Conservation (phyloP, 352 stramenopile species). For the Pythium aquatile region DNA sequence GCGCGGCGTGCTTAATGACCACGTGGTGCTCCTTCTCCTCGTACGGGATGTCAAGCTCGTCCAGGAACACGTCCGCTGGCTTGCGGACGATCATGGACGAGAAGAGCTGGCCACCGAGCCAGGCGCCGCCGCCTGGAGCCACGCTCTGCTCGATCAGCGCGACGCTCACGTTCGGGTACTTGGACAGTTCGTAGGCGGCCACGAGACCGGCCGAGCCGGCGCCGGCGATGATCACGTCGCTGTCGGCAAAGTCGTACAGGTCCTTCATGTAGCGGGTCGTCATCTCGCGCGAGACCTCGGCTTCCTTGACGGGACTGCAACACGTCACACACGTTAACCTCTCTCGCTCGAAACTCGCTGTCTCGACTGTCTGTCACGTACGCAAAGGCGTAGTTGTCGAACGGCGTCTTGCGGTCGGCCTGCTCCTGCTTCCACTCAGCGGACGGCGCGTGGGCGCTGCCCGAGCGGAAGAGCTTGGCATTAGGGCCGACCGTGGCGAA, state of each 20-base stretch:
- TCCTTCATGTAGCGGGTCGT: constrained; percentile 76
- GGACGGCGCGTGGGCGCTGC: constrained; percentile 43
- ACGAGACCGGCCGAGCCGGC: constrained; percentile 57
- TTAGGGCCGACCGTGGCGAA: constrained; percentile 52
- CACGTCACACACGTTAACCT: constrained; percentile 8
- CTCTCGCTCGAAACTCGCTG: not conserved
- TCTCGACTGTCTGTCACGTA: constrained; percentile 26
- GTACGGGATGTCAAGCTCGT: constrained; percentile 70
- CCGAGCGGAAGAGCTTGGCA: constrained; percentile 40
- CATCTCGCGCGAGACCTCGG: constrained; percentile 66
- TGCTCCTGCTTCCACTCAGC: constrained; percentile 50
- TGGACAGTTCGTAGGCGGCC: constrained; percentile 61
- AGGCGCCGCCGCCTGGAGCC: constrained; percentile 50
- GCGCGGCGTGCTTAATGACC: constrained; percentile 61
- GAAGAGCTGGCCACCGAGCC: constrained; percentile 63
- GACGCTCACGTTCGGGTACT: constrained; percentile 55
- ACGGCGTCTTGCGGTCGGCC: constrained; percentile 42
- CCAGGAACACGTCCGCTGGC: constrained; percentile 54
- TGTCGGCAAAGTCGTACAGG: constrained; percentile 71
- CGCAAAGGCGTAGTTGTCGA: constrained; percentile 59
- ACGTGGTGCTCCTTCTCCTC: constrained; percentile 63
- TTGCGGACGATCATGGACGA: constrained; percentile 73
- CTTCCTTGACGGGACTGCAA: constrained; percentile 57
- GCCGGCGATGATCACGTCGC: constrained; percentile 62
- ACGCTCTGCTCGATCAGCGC: constrained; percentile 67